phyloP scores from a whole-genome alignment of 148 eudicot species.

The Salicornia ramosissima region DNA sequence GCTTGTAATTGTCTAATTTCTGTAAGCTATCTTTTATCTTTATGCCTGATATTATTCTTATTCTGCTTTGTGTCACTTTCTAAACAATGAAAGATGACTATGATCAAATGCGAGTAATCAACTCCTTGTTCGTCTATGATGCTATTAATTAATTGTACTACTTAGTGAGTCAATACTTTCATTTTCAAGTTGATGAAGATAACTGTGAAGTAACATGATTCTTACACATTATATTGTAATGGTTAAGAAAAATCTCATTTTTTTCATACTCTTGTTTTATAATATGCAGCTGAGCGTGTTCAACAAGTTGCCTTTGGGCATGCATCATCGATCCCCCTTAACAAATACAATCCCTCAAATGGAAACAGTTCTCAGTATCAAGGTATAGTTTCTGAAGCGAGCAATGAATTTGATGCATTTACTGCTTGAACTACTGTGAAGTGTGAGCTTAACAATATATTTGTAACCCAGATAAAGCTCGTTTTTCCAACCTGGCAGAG shows the following conservation, averaged over 20 bases:
- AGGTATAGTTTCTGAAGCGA: conserved; percentile 25
- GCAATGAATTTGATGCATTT: neutral
- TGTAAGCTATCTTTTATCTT: neutral
- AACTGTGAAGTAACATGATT: neutral
- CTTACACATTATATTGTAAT: neutral
- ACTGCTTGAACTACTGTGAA: neutral
- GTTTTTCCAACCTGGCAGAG: conserved; percentile 19
- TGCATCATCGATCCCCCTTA: conserved; percentile 35
- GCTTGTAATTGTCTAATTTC: neutral
- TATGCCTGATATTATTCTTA: neutral
- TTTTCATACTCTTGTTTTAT: conserved; percentile 11
- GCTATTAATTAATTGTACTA: too few species aligned
- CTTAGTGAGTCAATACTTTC: neutral
- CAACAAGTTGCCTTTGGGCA: conserved; percentile 59
- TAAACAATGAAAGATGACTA: neutral
- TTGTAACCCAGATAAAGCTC: conserved; percentile 24
- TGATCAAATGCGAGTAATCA: neutral
- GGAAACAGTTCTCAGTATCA: conserved; percentile 22
- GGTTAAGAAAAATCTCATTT: neutral
- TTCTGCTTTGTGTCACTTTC: neutral
- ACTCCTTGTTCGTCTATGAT: neutral
- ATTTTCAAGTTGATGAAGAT: neutral
- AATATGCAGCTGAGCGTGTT: conserved; percentile 36
- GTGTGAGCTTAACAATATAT: neutral
- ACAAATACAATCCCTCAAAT: conserved; percentile 31